Evolutionary conservation across 306 rosid species (phyloP), one percentile per base, ranked within the genome.

Genomic region (Gynostemma pentaphyllum): DNA sequence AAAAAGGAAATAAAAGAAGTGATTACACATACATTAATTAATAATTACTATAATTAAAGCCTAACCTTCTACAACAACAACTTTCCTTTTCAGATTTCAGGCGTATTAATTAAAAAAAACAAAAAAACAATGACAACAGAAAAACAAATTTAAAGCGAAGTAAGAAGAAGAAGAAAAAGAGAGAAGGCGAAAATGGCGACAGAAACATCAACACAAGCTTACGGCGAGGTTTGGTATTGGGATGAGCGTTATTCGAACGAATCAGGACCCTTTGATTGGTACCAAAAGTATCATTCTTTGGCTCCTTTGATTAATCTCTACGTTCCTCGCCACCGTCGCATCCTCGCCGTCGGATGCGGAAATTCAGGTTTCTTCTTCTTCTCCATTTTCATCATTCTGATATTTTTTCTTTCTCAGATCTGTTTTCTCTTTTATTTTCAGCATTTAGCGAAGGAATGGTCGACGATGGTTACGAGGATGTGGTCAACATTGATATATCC

Each of bases 171-270:
- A 55, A 26, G 12, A 8, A 42, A 18, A 14, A 18, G 57, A 23
- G 18, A 57, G 57, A 10, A 68, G 44, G 24, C 30, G 51, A 9
- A 56, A 60, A 70, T 70, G 74, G 68, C 72, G 64, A 56, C 68
- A 70, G 78, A 68, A 48, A 40, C 77, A 23, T 56, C 82, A 41
- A 70, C 85, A 7, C 95, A 83, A 75, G 89, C 91, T 22, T 89
- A 89, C 76, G 96, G 95, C 49, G 96, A 89, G 74, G 42, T 84
- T 27, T 80, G 91, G 91, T 89, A 89, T 71, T 89, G 95, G 96
- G 89, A 89, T 73, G 77, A 80, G 47, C 95, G 95, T 50, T 89
- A 89, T 77, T 52, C 91, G 59, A 75, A 82, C 61, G 95, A 89
- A 66, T 80, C 87, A 0, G 76, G 77, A 4, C 76, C 85, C 37